Percentiles rank a stretch among this genome's conserved stretches.
These are phyloP conservation scores for Colletotrichum sp. DNA, from an alignment of 2,329 filamentous ascomycete species.

Conservation along the genomic window DNA sequence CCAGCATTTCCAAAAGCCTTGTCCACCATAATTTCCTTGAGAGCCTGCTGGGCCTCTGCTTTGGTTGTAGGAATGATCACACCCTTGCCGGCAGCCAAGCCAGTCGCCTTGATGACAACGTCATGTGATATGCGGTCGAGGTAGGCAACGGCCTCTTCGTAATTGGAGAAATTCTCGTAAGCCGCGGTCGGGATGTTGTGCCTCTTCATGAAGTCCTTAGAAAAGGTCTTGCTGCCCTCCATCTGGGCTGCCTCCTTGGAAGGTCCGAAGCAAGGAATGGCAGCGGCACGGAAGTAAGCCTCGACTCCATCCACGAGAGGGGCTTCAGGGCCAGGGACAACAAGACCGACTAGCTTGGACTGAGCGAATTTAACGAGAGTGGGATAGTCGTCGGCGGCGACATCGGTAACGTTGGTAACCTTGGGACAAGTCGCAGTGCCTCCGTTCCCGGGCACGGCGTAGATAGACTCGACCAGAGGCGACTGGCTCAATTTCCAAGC, in stretches of 20 bases:
- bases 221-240: slow-evolving; percentile 80
- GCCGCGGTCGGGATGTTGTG: slow-evolving; percentile 76
- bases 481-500: slow-evolving; percentile 77
- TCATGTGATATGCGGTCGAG: slow-evolving; percentile 62
- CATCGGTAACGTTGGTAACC: slow-evolving; percentile 60
- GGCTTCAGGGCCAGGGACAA: slow-evolving; percentile 77
- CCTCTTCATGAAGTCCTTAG: slow-evolving; percentile 80
- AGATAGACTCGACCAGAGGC: slow-evolving; percentile 64
- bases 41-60: slow-evolving; percentile 65
- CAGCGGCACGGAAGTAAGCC: slow-evolving; percentile 65
- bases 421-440: slow-evolving; percentile 63
- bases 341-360: slow-evolving; percentile 66
- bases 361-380: slow-evolving; percentile 66
- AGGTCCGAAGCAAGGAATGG: slow-evolving; percentile 72
- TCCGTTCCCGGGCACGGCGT: slow-evolving; percentile 66
- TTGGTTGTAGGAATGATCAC: slow-evolving; percentile 41
- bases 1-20: slow-evolving; percentile 71
- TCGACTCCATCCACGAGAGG: slow-evolving; percentile 78
- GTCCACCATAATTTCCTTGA: slow-evolving; percentile 72
- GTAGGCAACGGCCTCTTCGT: slow-evolving; percentile 64
- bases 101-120: slow-evolving; percentile 77
- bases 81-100: slow-evolving; percentile 78
- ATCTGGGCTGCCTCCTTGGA: slow-evolving; percentile 71
- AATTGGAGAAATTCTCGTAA: slow-evolving; percentile 71
- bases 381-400: slow-evolving; percentile 61